These are phyloP conservation scores for Nicotiana undulata DNA, from an alignment of 257 asterid genomes.

Conservation along the genomic window DNA sequence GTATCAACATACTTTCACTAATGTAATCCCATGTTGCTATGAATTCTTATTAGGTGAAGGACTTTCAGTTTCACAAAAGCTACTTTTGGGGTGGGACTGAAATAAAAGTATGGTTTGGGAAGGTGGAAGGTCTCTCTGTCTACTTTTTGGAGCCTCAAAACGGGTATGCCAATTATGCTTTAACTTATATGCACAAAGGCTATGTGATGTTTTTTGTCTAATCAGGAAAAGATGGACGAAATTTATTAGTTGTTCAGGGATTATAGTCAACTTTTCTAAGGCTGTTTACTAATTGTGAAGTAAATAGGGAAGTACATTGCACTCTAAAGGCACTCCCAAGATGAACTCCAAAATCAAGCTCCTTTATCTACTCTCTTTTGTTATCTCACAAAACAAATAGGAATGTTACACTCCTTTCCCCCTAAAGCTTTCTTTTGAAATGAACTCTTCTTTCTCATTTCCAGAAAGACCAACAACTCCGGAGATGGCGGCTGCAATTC, in stretches of 20 bases:
- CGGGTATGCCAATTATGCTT: slow-evolving; percentile 41
- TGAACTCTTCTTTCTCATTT: no score
- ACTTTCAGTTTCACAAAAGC: slow-evolving; percentile 66
- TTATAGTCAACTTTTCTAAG: not conserved
- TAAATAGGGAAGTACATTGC: not conserved
- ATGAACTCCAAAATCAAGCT: not conserved
- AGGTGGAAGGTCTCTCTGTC: slow-evolving; percentile 91
- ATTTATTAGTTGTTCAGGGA: not conserved
- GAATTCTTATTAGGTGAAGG: slow-evolving; percentile 59
- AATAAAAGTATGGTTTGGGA: slow-evolving; percentile 89
- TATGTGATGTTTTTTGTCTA: not conserved
- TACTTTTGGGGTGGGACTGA: slow-evolving; percentile 87
- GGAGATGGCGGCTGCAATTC: no score
- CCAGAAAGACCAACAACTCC: no score
- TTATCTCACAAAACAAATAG: not conserved
- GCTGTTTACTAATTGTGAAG: not conserved
- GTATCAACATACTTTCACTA: not conserved
- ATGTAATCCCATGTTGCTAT: slow-evolving; percentile 1
- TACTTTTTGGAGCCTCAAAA: slow-evolving; percentile 97
- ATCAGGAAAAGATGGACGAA: not conserved
- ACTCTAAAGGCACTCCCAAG: not conserved
- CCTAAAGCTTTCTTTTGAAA: not conserved
- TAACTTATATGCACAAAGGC: slow-evolving; percentile 11
- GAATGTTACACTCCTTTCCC: not conserved
- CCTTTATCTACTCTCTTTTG: not conserved